Evolutionary conservation across 768 basidiomycete genomes (phyloP).

Genomic region (Gelatoporia subvermispora): DNA sequence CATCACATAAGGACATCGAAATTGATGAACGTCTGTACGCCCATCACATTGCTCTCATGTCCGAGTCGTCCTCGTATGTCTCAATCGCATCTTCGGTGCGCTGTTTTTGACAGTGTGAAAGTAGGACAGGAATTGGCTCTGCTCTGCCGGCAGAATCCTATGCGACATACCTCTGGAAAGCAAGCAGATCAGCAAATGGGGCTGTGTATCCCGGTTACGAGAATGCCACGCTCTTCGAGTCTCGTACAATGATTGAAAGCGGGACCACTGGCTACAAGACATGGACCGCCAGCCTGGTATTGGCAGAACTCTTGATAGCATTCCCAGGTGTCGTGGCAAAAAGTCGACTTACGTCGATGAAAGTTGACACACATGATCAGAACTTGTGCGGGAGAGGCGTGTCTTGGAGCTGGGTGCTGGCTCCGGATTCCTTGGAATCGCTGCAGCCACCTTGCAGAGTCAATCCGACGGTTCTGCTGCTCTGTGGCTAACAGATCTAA

Average conservation of each 20-base stretch:
- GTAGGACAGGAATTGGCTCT: not conserved
- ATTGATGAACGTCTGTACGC: slow-evolving; percentile 64
- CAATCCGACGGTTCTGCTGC: slow-evolving; percentile 5
- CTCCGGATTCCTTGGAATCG: slow-evolving; percentile 66
- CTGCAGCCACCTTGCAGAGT: slow-evolving; percentile 55
- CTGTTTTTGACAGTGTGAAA: slow-evolving; percentile 1
- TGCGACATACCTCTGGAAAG: slow-evolving; percentile 61
- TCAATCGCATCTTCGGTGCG: not conserved
- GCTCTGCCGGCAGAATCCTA: slow-evolving; percentile 50
- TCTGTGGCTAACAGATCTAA: slow-evolving; percentile 60
- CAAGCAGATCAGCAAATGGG: not conserved
- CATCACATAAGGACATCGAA: slow-evolving; percentile 45
- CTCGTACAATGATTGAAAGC: slow-evolving; percentile 64
- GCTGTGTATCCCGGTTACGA: slow-evolving; percentile 24
- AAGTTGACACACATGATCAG: slow-evolving; percentile 18
- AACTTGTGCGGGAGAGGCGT: slow-evolving; percentile 36
- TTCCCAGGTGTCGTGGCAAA: slow-evolving; percentile 42
- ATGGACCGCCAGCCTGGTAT: slow-evolving; percentile 67
- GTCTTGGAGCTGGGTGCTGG: slow-evolving; percentile 77
- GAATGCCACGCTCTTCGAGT: slow-evolving; percentile 63
- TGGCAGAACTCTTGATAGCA: slow-evolving; percentile 55
- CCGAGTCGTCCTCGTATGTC: slow-evolving; percentile 28
- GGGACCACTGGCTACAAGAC: slow-evolving; percentile 80
- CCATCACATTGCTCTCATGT: slow-evolving; percentile 47
- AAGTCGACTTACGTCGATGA: not conserved